Conservation (phyloP, 345 rosid species). For the Hypericum androsaemum region DNA sequence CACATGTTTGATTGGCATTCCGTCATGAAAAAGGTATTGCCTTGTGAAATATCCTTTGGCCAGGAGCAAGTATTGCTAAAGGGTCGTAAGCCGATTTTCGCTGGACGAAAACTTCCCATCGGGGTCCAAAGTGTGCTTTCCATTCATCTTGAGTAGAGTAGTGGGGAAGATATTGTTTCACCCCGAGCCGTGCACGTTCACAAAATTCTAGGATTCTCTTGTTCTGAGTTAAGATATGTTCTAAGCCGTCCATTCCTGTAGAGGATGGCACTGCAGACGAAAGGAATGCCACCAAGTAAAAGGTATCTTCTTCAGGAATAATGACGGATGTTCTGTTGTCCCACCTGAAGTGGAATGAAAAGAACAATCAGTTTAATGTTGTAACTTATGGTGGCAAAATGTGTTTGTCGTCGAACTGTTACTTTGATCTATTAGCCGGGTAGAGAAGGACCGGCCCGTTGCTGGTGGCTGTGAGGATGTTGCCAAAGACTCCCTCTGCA, state of each 20-base stretch:
- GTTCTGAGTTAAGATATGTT: conserved; percentile 47
- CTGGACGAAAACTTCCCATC: conserved; percentile 55
- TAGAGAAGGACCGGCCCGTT: conserved; percentile 89
- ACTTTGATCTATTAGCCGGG: conserved; percentile 80
- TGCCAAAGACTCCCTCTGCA: conserved; percentile 52
- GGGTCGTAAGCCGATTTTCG: conserved; percentile 73
- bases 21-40: conserved; percentile 21
- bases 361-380: not conserved
- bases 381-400: not conserved
- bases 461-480: conserved; percentile 48
- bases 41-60: conserved; percentile 67
- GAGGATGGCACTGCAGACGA: conserved; percentile 66
- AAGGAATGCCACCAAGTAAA: conserved; percentile 72
- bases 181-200: conserved; percentile 25
- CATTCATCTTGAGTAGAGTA: conserved; percentile 59
- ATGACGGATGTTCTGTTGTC: conserved; percentile 55
- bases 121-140: conserved; percentile 62
- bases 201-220: conserved; percentile 48
- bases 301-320: conserved; percentile 65
- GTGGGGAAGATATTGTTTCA: conserved; percentile 74
- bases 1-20: no score
- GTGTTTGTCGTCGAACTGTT: conserved; percentile 11
- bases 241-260: conserved; percentile 43
- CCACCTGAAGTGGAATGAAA: conserved; percentile 57
- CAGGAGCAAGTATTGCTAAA: conserved; percentile 74